A percentile compares a stretch with the other conserved stretches of the same genome.
phyloP scores from a whole-genome alignment of 805 yeast species.

The Sungouiella thailandica region DNA sequence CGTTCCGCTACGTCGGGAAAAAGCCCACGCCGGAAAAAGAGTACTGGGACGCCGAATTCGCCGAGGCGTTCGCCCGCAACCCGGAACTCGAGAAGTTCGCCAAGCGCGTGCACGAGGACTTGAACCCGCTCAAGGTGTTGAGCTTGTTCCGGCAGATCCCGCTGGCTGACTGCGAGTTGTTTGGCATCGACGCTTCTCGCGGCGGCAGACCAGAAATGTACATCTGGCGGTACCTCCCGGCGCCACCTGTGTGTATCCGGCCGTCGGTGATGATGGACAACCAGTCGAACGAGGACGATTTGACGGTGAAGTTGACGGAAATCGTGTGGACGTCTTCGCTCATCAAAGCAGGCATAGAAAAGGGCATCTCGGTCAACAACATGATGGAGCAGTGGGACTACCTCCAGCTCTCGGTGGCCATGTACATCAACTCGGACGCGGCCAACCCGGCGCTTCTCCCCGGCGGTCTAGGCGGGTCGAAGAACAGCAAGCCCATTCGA shows the following conservation, averaged over 20 bases:
- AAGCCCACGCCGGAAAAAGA: constrained; percentile 78
- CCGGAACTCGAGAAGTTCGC: constrained; percentile 88
- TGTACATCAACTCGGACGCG: constrained; percentile 95
- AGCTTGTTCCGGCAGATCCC: constrained; percentile 80
- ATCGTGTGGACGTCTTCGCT: constrained; percentile 95
- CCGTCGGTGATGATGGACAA: constrained; percentile 94
- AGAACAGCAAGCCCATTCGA: constrained; percentile 72
- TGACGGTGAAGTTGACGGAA: constrained; percentile 92
- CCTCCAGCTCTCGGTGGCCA: constrained; percentile 89
- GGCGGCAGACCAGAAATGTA: constrained; percentile 96
- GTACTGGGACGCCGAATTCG: constrained; percentile 84
- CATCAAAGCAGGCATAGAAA: constrained; percentile 90
- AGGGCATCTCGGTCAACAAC: constrained; percentile 88
- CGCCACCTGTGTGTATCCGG: constrained; percentile 98
- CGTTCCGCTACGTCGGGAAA: constrained; percentile 93
- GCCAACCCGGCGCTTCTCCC: constrained; percentile 78
- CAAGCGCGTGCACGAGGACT: constrained; percentile 85
- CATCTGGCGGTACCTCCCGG: constrained; percentile 95
- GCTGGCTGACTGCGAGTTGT: constrained; percentile 85
- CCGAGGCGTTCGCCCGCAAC: constrained; percentile 62
- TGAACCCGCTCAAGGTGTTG: constrained; percentile 86
- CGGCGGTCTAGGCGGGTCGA: constrained; percentile 45
- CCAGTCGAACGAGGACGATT: constrained; percentile 94
- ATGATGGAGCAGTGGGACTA: constrained; percentile 99
- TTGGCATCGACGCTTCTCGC: constrained; percentile 82